Percentiles rank a stretch among this genome's conserved stretches.
phyloP scores from a whole-genome alignment of 768 basidiomycete species.

The Amyloporia xantha region DNA sequence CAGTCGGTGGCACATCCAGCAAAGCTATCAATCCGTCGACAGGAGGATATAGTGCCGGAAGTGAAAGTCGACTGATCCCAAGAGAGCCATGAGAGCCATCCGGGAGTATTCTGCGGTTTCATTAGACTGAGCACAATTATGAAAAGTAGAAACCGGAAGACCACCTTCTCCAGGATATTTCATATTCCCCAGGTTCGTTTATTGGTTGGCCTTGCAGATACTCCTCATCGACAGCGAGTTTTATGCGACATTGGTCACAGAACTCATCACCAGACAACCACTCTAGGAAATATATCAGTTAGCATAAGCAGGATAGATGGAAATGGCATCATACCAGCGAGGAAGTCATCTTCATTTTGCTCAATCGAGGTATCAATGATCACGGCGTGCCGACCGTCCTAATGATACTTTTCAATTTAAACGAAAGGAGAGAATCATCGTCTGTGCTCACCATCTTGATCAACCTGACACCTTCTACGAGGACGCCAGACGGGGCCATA shows the following conservation, averaged over 20 bases:
- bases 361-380: constrained; percentile 51
- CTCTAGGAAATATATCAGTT: constrained; percentile 32
- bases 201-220: constrained; percentile 28
- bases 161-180: constrained; percentile 62
- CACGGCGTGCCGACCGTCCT: too few relatives aligned
- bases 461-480: constrained; percentile 43
- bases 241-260: constrained; percentile 47
- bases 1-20: constrained; percentile 54
- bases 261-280: constrained; percentile 63
- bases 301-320: not conserved
- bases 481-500: constrained; percentile 30
- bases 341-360: constrained; percentile 32
- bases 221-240: constrained; percentile 37
- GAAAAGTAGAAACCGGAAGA: constrained; percentile 1
- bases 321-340: constrained; percentile 33
- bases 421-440: too few relatives aligned
- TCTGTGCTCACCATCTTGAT: constrained; percentile 38
- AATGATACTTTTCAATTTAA: too few relatives aligned
- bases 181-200: constrained; percentile 51
- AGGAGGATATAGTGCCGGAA: constrained; percentile 62
- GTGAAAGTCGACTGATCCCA: constrained; percentile 42
- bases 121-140: not conserved
- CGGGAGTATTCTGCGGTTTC: constrained; percentile 36
- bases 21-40: constrained; percentile 59
- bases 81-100: constrained; percentile 38